Evolutionary conservation across 176 grass and related monocot species (phyloP).

Genomic region (Rhipidocladum racemiflorum): DNA sequence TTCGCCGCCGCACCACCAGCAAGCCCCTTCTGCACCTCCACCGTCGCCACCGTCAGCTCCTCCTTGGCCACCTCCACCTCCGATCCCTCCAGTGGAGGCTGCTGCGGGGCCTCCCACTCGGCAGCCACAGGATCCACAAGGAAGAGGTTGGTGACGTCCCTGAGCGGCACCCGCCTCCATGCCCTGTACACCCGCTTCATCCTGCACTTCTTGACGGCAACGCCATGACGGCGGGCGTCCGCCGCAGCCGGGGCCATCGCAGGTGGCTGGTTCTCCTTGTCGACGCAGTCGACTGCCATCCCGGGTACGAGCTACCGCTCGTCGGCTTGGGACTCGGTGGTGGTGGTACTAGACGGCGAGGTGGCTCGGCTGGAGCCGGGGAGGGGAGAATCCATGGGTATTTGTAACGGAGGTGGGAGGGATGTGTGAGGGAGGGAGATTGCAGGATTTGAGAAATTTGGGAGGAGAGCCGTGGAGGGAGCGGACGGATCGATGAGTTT

Average conservation of each 20-base stretch:
- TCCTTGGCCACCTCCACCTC: neutral
- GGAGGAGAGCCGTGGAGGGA: neutral
- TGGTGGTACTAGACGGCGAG: neutral
- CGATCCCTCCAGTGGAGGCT: neutral
- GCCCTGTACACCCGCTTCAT: constrained; percentile 29
- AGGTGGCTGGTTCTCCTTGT: constrained; percentile 31
- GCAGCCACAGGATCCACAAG: neutral
- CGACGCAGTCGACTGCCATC: constrained; percentile 18
- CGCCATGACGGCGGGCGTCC: neutral
- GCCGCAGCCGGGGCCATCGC: neutral
- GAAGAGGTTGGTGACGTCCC: constrained; percentile 51
- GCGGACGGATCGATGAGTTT: neutral
- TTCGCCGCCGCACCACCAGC: neutral
- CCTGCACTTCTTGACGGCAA: constrained; percentile 17
- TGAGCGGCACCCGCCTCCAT: constrained; percentile 25
- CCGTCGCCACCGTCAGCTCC: neutral
- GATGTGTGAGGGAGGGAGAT: neutral
- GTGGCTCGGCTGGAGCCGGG: neutral
- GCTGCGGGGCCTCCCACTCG: neutral
- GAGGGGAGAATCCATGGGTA: constrained; percentile 34
- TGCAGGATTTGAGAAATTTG: constrained; percentile 16
- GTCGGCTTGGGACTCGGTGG: neutral
- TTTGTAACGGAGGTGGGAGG: constrained; percentile 27
- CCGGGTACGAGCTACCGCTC: neutral
- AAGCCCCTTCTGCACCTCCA: neutral